Conservation (phyloP, 768 basidiomycete species). For the Trametes cubensis region DNA sequence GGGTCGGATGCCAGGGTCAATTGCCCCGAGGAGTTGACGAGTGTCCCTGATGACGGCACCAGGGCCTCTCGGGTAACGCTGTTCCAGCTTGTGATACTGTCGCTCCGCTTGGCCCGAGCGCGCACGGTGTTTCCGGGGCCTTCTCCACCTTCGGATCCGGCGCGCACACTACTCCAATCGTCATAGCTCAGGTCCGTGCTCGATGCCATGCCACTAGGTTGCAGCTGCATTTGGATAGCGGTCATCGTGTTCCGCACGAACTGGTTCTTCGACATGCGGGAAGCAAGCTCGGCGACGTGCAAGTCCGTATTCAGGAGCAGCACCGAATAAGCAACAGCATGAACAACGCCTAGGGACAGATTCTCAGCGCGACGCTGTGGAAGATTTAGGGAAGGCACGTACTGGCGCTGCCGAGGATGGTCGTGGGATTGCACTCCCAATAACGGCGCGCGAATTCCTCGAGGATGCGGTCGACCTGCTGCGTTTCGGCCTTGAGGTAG, state of each 20-base stretch:
- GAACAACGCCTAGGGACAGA: conserved; percentile 76
- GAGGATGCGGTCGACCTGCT: conserved; percentile 96
- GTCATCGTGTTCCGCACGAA: conserved; percentile 92
- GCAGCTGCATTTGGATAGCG: conserved; percentile 79
- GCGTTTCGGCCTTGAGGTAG: conserved; percentile 93
- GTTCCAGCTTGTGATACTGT: conserved; percentile 84
- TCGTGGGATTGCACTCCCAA: conserved; percentile 86
- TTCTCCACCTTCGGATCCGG: conserved; percentile 63
- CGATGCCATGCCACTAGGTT: conserved; percentile 56
- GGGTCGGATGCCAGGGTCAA: conserved; percentile 28
- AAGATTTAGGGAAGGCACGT: conserved; percentile 36
- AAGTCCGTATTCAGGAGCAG: conserved; percentile 95
- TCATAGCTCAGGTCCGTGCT: conserved; percentile 67
- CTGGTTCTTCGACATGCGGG: conserved; percentile 88
- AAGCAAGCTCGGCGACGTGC: conserved; percentile 88
- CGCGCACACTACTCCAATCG: conserved; percentile 63
- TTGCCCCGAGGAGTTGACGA: conserved; percentile 33
- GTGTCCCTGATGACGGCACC: conserved; percentile 38
- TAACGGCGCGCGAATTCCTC: conserved; percentile 90
- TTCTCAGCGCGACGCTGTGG: conserved; percentile 7
- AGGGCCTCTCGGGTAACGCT: conserved; percentile 69
- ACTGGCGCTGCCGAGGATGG: conserved; percentile 86
- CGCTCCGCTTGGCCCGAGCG: conserved; percentile 71
- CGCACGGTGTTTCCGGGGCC: conserved; percentile 35
- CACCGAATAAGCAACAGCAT: conserved; percentile 91